Base-by-base conservation (phyloP, 2,329 filamentous ascomycete genomes). In the Leptosphaerulina australis region DNA sequence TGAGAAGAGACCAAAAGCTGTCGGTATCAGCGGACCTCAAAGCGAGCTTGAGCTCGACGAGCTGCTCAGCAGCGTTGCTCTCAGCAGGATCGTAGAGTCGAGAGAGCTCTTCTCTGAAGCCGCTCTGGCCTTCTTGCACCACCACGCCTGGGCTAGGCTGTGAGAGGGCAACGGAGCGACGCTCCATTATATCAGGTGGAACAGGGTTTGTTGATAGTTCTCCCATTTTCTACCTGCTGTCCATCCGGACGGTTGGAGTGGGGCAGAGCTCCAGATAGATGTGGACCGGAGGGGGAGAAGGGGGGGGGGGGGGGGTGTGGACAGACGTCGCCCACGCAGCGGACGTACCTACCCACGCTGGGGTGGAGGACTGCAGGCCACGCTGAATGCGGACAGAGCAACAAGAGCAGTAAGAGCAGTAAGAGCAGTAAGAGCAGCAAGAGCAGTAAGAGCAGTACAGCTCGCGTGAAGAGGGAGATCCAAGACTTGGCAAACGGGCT, bases 1-100 rank as follows among this genome's bases (percentile, higher is more conserved):
- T 83, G 48, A 88, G 73, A 17, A 80, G 73, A 34, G 74, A 75
- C 86, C 86, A 90, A 71, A 89, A 88, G 39, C 80, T 76, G 51
- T 85, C 80, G 2, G 77, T 79, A 40, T 81, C 77, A 39, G 81
- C 74, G 15, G 72, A 73, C 40, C 78, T 76, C 14, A 89, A 71
- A 14, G 73, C 72, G 40, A 74, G 69, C 69, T 89, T 89, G 49
- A 89, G 75, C 21, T 75, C 70, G 20, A 87, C 77, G 39, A 88
- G 69, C 39, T 78, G 76, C 67, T 88, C 84, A 33, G 82, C 76
- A 28, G 84, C 84, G 66, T 82, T 81, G 70, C 76, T 85, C 66
- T 88, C 84, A 9, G 77, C 74, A 4, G 73, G 71, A 11, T 63
- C 48, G 59, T 68, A 74, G 26, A 72, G 51, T 21, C 60, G 63